Base-by-base conservation (phyloP, 202 grass and related monocot genomes). In the Zoysia matrella region DNA sequence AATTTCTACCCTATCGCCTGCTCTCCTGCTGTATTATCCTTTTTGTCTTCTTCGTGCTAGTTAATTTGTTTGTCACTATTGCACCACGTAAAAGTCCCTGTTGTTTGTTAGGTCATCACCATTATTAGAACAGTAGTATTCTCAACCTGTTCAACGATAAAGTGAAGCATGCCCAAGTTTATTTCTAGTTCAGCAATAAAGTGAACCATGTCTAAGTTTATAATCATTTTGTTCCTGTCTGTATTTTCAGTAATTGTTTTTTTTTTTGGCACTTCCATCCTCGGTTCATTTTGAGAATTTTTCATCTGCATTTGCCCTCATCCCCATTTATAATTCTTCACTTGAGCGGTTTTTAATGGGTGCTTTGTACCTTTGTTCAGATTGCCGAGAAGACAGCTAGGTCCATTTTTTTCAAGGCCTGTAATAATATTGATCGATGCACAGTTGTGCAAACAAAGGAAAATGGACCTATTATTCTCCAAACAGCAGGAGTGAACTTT, bases 401-500 rank as follows among this genome's bases (percentile, higher is more conserved):
- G 71, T 78, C 65, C 14, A 40, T 98, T 36, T 87, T 87, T 79
- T 76, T 98, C 6, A 90, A 87, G 90, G 46, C 82, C 47, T 89
- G 65, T 40, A 73, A 67, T 18, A 93, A 85, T 40, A 95, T 98
- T n/a, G 77, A 83, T 47, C 2, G 3, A 40, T 95, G 90, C 6
- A 75, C 52, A 39, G 80, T 89, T 0, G 6, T 36, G 1, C 42
- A 57, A 11, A 36, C 77, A 65, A 75, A 81, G 10, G 77, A 86
- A 49, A 52, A 60, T 8, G 73, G 45, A 14, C 30, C 58, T 6
- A 52, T 74, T 8, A 40, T 16, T 30, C 69, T 98, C 54, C 82
- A 91, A 77, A 93, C 87, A 0, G 60, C 74, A 2, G 95, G 95
- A 65, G 85, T 98, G 81, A 89, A 95, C 73, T 98, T 95, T 13